phyloP scores from a whole-genome alignment of 805 yeast genomes.

The Starmerella cellae region DNA sequence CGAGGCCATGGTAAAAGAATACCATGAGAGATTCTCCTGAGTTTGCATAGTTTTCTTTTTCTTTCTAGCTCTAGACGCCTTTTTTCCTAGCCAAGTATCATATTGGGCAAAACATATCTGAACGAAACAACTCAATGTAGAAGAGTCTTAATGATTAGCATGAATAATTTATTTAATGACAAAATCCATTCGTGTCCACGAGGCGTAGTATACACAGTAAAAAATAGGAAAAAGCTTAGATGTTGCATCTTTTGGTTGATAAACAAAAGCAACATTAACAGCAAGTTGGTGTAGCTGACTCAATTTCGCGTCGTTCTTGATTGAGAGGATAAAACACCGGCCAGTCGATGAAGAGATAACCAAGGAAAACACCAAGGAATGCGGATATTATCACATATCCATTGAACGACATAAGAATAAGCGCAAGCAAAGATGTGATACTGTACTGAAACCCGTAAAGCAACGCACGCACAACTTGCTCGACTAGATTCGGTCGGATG shows the following conservation, averaged over 20 bases:
- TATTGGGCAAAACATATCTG: too few species aligned
- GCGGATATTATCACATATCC: slow-evolving; percentile 55
- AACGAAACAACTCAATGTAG: too few species aligned
- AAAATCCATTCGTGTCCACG: too few species aligned
- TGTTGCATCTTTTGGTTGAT: too few species aligned
- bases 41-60: too few species aligned
- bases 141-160: too few species aligned
- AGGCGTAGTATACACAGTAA: too few species aligned
- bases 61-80: too few species aligned
- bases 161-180: too few species aligned
- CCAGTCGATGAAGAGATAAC: slow-evolving; percentile 40
- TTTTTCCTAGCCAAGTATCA: too few species aligned
- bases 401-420: slow-evolving; percentile 63
- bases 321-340: not conserved
- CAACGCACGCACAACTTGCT: slow-evolving; percentile 39
- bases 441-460: slow-evolving; percentile 51
- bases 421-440: slow-evolving; percentile 50
- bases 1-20: not conserved
- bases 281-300: not conserved
- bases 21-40: not conserved
- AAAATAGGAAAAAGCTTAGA: too few species aligned
- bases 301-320: not conserved
- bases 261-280: too few species aligned
- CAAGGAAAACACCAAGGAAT: slow-evolving; percentile 48
- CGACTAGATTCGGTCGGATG: slow-evolving; percentile 33